Evolutionary conservation across 306 rosid species (phyloP), one percentile per base, ranked within the genome.

Genomic region (Trifolium subterraneum): DNA sequence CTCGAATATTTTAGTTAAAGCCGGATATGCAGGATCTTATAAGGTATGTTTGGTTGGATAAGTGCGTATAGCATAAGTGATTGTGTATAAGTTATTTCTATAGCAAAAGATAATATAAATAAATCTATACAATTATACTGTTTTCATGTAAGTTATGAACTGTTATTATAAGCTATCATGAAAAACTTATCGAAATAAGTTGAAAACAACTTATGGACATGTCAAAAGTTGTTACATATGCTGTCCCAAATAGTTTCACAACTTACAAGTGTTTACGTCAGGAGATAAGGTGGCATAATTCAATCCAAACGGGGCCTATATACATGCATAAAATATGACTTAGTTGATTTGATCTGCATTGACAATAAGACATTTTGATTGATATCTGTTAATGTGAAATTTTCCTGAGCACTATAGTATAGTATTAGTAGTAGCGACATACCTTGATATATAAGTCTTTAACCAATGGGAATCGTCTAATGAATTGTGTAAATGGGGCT

Each of bases 1-100:
- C 62, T 84, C 88, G 2, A 68, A 73, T 52, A 71, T 73, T 51
- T 80, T 93, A 86, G 90, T 72, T 27, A 85, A 90, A 80, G 87
- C 86, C 1, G 98, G 98, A 77, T 93, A 90, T 70, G 72, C 36
- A 8, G 97, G 98, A 15, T 87, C 88, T 11, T 90, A 80, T 51
- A 87, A 84, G 96, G 98, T 90, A 48, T 7, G 29, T 25, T 25
- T 25, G 29, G 29, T 25, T 25, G 3, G 29, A 25, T 42, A 42
- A 42, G 1, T 11, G 8, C 20, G 15, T 48, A 48, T n/a, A 5
- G 19, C 19, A 48, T 48, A 15, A 48, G 19, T 2, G 16, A 2
- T 48, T 15, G 6, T 48, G 19, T 47, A 48, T 48, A 6, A 47
- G 19, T 2, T 47, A 14, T 47, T 47, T 47, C 18, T 47, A 47